Evolutionary conservation across 371 early-diverging fungal genomes (phyloP).

Genomic region (Saksenaea vasiformis): DNA sequence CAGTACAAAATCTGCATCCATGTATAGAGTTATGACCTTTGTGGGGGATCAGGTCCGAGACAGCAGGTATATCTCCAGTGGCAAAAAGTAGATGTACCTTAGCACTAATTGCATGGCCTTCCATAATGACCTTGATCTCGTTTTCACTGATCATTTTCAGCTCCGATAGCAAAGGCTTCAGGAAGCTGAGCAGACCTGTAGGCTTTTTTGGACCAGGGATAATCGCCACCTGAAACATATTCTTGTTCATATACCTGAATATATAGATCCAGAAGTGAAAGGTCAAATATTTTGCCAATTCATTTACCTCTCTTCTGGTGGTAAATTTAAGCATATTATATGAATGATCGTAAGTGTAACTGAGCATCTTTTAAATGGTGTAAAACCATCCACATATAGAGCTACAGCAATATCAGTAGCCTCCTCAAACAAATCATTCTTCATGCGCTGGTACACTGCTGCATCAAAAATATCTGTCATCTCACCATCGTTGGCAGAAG

Average conservation of each 20-base stretch:
- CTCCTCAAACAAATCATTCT: neutral
- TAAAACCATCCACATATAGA: neutral
- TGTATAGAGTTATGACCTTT: neutral
- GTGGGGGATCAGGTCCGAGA: neutral
- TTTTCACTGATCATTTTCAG: neutral
- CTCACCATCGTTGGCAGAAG: no score
- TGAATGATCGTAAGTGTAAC: neutral
- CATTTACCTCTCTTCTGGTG: neutral
- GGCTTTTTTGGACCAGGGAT: neutral
- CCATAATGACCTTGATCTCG: neutral
- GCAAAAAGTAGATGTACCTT: neutral
- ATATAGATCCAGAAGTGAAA: neutral
- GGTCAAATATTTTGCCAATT: no score
- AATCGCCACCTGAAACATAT: neutral
- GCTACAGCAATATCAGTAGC: neutral
- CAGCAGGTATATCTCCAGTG: constrained; percentile 2
- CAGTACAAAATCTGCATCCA: neutral
- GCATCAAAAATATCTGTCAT: neutral
- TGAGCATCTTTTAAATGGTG: neutral
- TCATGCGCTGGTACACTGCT: neutral
- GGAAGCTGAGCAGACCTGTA: neutral
- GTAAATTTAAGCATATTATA: neutral
- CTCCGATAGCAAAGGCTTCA: neutral
- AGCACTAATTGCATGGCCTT: neutral
- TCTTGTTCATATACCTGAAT: neutral